phyloP scores from a whole-genome alignment of 371 early-diverging fungal species.

The Mucor indicus region DNA sequence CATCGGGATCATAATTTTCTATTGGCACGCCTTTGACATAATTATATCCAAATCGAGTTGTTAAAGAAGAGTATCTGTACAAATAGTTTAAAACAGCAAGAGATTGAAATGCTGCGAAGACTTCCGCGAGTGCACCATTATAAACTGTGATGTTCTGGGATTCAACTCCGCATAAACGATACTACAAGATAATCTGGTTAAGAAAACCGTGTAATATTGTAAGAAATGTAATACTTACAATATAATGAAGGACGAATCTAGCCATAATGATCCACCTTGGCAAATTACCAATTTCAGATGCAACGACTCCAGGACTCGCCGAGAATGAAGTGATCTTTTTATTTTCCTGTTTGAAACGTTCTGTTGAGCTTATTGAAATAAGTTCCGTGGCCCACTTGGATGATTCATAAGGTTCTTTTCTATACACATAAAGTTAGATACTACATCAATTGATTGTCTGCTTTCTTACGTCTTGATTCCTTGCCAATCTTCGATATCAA shows the following conservation, averaged over 20 bases:
- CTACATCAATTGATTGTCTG: not conserved
- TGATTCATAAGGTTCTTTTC: conserved; percentile 70
- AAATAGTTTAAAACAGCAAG: conserved; percentile 36
- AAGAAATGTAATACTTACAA: conserved; percentile 22
- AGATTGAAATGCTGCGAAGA: conserved; percentile 48
- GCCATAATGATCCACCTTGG: conserved; percentile 39
- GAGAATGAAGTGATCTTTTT: conserved; percentile 42
- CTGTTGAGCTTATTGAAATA: conserved; percentile 52
- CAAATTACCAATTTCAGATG: conserved; percentile 59
- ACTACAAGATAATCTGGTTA: conserved; percentile 19
- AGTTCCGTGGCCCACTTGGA: conserved; percentile 77
- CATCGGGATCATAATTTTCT: conserved; percentile 17
- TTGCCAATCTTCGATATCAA: conserved; percentile 69
- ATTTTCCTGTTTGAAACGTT: conserved; percentile 30
- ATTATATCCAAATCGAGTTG: conserved; percentile 36
- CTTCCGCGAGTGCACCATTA: conserved; percentile 52
- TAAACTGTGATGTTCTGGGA: conserved; percentile 61
- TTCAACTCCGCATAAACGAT: conserved; percentile 44
- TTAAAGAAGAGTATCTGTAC: conserved; percentile 44
- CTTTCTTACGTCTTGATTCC: conserved; percentile 51
- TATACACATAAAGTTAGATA: conserved; percentile 2
- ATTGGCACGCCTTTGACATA: conserved; percentile 38
- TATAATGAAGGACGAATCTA: conserved; percentile 43
- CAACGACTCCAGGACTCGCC: conserved; percentile 75
- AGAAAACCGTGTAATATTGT: not conserved